Conservation (phyloP, 345 rosid genomes). For the Pseudoturritis turrita region DNA sequence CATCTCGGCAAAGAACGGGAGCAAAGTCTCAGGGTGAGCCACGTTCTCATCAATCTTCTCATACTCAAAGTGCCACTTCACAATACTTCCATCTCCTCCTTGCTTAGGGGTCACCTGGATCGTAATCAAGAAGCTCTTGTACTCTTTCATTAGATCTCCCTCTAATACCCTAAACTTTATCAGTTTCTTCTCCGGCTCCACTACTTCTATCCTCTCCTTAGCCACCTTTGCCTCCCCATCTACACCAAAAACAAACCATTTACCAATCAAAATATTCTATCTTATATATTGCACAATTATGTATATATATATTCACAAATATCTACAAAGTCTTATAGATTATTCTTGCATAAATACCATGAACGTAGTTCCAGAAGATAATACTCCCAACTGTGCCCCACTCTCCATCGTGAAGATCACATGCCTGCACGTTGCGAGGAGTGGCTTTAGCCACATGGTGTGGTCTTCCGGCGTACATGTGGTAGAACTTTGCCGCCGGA, state of each 20-base stretch:
- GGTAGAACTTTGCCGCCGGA: conserved; percentile 30
- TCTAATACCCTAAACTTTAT: conserved; percentile 12
- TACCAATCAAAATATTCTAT: background rate
- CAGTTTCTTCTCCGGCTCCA: conserved; percentile 19
- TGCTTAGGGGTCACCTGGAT: conserved; percentile 5
- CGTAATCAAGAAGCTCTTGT: conserved; percentile 11
- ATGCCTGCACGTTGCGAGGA: conserved; percentile 27
- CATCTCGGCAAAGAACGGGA: conserved; percentile 9
- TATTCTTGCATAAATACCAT: conserved; percentile 25
- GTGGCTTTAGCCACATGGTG: conserved; percentile 33
- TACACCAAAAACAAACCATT: background rate
- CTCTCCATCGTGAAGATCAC: conserved; percentile 42
- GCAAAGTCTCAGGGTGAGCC: conserved; percentile 14
- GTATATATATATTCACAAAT: background rate
- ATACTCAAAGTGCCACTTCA: conserved; percentile 14
- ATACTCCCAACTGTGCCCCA: conserved; percentile 38
- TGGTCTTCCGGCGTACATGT: conserved; percentile 36
- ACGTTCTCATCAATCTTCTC: conserved; percentile 14
- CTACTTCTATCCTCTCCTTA: conserved; percentile 18
- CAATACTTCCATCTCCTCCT: conserved; percentile 12
- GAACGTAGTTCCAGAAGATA: conserved; percentile 37
- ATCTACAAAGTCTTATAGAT: background rate
- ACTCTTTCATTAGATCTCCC: conserved; percentile 23
- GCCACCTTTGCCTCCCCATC: conserved; percentile 21
- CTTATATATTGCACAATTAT: background rate